Conservation (phyloP, 2,329 filamentous ascomycete species). For the Epichloe glyceriae region DNA sequence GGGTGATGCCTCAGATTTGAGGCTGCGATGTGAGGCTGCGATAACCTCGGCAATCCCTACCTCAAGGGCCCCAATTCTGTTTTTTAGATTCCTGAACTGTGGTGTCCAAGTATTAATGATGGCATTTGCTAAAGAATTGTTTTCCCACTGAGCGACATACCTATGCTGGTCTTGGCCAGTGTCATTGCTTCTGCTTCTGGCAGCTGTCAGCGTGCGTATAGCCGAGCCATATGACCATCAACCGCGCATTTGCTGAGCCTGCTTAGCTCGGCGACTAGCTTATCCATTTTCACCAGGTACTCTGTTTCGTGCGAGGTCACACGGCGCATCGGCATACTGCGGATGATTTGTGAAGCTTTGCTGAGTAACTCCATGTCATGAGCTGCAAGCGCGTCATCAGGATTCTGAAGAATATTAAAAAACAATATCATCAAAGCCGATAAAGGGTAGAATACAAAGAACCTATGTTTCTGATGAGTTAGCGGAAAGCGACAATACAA, state of each 20-base stretch:
- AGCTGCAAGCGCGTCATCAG: conserved; percentile 27
- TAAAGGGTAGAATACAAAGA: conserved; percentile 43
- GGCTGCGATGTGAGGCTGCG: no score
- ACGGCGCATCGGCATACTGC: conserved; percentile 20
- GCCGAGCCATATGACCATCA: conserved; percentile 20
- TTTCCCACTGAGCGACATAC: no score
- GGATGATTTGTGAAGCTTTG: conserved; percentile 29
- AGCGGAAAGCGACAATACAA: no score
- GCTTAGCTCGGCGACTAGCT: conserved; percentile 31
- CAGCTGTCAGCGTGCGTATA: no score
- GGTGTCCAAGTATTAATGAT: no score
- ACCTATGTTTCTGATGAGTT: conserved; percentile 21
- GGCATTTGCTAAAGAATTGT: no score
- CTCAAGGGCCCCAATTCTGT: no score
- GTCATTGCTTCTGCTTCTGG: no score
- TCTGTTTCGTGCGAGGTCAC: conserved; percentile 22
- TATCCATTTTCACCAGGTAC: conserved; percentile 27
- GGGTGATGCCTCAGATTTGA: no score
- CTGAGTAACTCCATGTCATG: conserved; percentile 34
- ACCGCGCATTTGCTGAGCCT: conserved; percentile 30
- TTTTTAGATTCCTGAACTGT: no score
- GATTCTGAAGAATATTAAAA: conserved; percentile 38
- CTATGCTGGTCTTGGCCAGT: no score
- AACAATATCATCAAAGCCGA: conserved; percentile 41
- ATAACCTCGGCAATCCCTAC: no score